phyloP scores from a whole-genome alignment of 2,329 filamentous ascomycete genomes.

The Fusarium sp. region DNA sequence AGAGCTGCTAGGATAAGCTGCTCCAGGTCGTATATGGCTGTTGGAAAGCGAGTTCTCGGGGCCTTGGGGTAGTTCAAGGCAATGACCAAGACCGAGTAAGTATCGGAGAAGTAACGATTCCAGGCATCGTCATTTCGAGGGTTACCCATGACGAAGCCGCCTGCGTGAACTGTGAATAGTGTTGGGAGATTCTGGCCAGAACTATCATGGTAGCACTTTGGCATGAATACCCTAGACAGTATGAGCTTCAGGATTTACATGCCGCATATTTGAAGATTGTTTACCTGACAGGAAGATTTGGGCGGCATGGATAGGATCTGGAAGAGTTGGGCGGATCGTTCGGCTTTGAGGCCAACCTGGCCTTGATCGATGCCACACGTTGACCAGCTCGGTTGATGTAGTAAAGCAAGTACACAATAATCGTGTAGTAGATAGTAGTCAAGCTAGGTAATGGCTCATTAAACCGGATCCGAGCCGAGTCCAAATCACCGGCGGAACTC shows the following conservation, averaged over 20 bases:
- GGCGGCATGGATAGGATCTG: slow-evolving; percentile 14
- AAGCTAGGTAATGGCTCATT: neutral
- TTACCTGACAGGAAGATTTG: slow-evolving; percentile 9
- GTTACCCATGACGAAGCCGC: slow-evolving; percentile 20
- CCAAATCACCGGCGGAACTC: neutral
- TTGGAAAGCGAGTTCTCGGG: slow-evolving; percentile 6
- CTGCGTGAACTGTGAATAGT: slow-evolving; percentile 16
- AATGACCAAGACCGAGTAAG: slow-evolving; percentile 16
- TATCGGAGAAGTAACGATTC: slow-evolving; percentile 20
- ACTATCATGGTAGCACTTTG: neutral
- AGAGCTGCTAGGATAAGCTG: slow-evolving; percentile 12
- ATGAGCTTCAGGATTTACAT: neutral
- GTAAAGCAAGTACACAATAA: neutral
- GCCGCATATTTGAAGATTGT: neutral
- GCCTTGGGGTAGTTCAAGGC: slow-evolving; percentile 25
- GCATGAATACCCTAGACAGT: slow-evolving; percentile 7
- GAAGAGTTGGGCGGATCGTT: slow-evolving; percentile 4
- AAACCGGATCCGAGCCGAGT: slow-evolving; percentile 2
- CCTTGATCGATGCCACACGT: neutral
- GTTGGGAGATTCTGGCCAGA: neutral
- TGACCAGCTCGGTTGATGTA: neutral
- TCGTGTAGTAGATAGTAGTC: neutral
- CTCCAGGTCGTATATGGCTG: slow-evolving; percentile 18
- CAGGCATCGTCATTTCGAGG: slow-evolving; percentile 17
- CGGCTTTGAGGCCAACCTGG: neutral